Base-by-base conservation (phyloP, 1,284 basidiomycete species). In the Moesziomyces sp. region DNA sequence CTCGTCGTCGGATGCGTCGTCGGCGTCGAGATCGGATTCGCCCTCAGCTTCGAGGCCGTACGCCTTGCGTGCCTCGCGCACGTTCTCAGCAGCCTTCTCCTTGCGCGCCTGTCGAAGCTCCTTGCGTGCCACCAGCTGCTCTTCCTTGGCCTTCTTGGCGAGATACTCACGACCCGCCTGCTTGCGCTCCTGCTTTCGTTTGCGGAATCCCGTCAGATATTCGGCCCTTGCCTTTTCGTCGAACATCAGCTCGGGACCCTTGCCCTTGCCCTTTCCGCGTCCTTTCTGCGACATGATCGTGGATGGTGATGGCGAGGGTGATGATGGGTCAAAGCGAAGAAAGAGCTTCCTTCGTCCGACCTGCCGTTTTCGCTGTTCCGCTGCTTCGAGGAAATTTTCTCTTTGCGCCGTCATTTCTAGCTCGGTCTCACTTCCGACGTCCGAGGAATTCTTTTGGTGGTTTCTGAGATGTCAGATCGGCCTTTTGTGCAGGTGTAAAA, bases 151-250 rank as follows among this genome's bases (percentile, higher is more conserved):
- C 62, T 74, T 79, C 21, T 62, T 59, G 23, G 75, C 75, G 40
- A 73, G 69, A 30, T 67, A 74, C 14, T 72, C 76, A 8, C 78
- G 60, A 38, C 80, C 79, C 2, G 74, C 77, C 55, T 78, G 69
- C 56, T 81, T 82, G 43, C 79, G 66, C 52, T 73, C 76, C 56
- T 78, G 69, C 66, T 83, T 83, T 51, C 82, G 71, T 70, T 81
- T 82, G 44, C 67, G 63, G 59, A 83, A 83, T n/a, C 82, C 82
- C 3, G 81, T 82, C 16, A 83, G 68, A 54, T 71, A 83, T 42
- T 83, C 82, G 24, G 69, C 62, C 23, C 82, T 60, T 11, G 77
- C 77, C 46, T 61, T 74, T 16, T 83, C 82, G 64, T 83, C 81
- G 52, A 83, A 83, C 3, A 67, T 34, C n/a, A 83, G 38, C 38